phyloP scores from a whole-genome alignment of 768 basidiomycete genomes.

The Pisolithus marmoratus region DNA sequence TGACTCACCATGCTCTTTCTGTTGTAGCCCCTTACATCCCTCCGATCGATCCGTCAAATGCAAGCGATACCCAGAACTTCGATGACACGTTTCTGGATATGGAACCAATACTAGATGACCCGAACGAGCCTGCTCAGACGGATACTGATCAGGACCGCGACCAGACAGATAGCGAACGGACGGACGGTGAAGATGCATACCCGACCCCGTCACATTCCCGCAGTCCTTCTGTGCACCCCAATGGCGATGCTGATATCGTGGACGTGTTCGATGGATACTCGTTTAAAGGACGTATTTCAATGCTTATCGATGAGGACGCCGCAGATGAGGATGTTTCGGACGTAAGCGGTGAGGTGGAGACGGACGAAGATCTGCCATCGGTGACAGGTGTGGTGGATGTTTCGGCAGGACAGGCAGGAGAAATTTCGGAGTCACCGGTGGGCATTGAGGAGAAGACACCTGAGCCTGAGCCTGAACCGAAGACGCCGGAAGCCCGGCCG shows the following conservation, averaged over 20 bases:
- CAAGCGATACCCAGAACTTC: constrained; percentile 96
- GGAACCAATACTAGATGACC: constrained; percentile 85
- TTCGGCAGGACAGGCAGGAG: constrained; percentile 20
- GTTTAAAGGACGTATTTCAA: constrained; percentile 81
- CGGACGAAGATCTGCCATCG: constrained; percentile 31
- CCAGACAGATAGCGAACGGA: constrained; percentile 64
- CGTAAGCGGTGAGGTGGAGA: constrained; percentile 30
- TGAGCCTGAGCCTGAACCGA: constrained; percentile 60
- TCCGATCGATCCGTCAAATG: constrained; percentile 84
- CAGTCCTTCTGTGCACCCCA: constrained; percentile 59
- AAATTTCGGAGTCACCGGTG: constrained; percentile 32
- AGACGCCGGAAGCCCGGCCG: constrained; percentile 68
- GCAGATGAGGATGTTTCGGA: constrained; percentile 38
- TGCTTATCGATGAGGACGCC: constrained; percentile 69
- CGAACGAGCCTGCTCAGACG: constrained; percentile 51
- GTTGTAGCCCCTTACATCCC: constrained; percentile 83
- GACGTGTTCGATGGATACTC: constrained; percentile 95
- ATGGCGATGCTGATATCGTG: constrained; percentile 42
- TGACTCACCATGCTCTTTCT: constrained; percentile 8
- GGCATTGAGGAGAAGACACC: constrained; percentile 25
- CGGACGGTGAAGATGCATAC: constrained; percentile 69
- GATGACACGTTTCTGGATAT: constrained; percentile 96
- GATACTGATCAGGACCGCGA: constrained; percentile 68
- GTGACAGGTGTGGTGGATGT: constrained; percentile 16
- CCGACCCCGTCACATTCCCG: constrained; percentile 79